Percentiles rank a stretch among this genome's conserved stretches.
These are phyloP conservation scores for Linum tenue DNA, from an alignment of 345 rosid genomes.

Conservation along the genomic window DNA sequence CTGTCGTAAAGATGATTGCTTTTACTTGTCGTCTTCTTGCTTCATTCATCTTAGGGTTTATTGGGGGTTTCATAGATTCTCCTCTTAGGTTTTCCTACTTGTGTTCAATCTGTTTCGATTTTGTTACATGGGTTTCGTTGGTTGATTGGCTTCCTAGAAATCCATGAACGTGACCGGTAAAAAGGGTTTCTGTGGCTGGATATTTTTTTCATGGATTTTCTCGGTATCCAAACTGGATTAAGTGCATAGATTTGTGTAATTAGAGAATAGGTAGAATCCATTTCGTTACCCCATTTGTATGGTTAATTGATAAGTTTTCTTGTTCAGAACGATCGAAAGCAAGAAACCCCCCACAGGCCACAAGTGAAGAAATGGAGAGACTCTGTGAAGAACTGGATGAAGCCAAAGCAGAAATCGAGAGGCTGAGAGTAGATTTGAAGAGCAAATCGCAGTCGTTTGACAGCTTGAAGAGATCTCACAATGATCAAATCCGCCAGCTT, in stretches of 20 bases:
- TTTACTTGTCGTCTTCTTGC: too few relatives aligned
- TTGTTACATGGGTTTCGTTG: too few relatives aligned
- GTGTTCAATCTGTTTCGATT: too few relatives aligned
- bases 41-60: too few relatives aligned
- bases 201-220: not conserved
- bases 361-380: slow-evolving; percentile 35
- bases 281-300: not conserved
- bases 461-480: slow-evolving; percentile 42
- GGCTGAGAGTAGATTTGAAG: slow-evolving; percentile 43
- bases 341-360: not conserved
- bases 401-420: slow-evolving; percentile 55
- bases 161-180: not conserved
- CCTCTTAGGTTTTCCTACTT: too few relatives aligned
- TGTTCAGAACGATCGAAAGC: not conserved
- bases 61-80: too few relatives aligned
- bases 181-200: not conserved
- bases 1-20: not conserved
- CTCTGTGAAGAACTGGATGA: slow-evolving; percentile 58
- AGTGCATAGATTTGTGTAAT: not conserved
- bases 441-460: slow-evolving; percentile 40
- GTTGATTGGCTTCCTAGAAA: too few relatives aligned
- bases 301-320: not conserved
- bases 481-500: slow-evolving; percentile 32
- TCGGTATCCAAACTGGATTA: not conserved
- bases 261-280: too few relatives aligned